Conservation (phyloP, 495 filamentous ascomycete genomes). For the Neurospora sp. region DNA sequence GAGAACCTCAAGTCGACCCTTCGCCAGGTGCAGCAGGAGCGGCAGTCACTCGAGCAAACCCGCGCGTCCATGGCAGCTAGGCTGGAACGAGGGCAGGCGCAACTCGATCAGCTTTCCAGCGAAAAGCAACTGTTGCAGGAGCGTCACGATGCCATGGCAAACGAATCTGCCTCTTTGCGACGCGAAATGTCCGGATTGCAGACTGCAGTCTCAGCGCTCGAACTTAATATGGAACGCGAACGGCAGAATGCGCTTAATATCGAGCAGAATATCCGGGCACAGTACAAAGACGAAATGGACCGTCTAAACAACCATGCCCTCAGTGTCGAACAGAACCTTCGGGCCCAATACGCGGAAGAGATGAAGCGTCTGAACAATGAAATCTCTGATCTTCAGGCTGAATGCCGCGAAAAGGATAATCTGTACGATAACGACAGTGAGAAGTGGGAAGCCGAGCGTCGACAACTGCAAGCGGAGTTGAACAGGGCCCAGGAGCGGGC, state of each 20-base stretch:
- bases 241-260: constrained; percentile 47
- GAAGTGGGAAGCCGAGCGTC: constrained; percentile 58
- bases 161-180: constrained; percentile 57
- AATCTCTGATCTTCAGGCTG: constrained; percentile 56
- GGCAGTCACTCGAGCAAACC: constrained; percentile 49
- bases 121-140: constrained; percentile 63
- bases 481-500: constrained; percentile 59
- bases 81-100: constrained; percentile 47
- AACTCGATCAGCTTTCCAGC: constrained; percentile 43
- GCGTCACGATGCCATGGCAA: constrained; percentile 57
- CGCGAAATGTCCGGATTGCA: constrained; percentile 49
- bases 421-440: constrained; percentile 59
- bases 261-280: constrained; percentile 42
- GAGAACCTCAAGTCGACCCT: constrained; percentile 28
- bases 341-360: constrained; percentile 50
- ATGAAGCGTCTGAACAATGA: constrained; percentile 51
- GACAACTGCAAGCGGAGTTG: constrained; percentile 53
- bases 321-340: constrained; percentile 46
- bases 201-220: constrained; percentile 45
- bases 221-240: constrained; percentile 48
- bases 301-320: constrained; percentile 47
- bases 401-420: constrained; percentile 65
- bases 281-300: constrained; percentile 55
- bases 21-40: constrained; percentile 31
- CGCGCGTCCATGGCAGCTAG: constrained; percentile 39